Base-by-base conservation (phyloP, 2,329 filamentous ascomycete genomes). In the Xylaria sp. region DNA sequence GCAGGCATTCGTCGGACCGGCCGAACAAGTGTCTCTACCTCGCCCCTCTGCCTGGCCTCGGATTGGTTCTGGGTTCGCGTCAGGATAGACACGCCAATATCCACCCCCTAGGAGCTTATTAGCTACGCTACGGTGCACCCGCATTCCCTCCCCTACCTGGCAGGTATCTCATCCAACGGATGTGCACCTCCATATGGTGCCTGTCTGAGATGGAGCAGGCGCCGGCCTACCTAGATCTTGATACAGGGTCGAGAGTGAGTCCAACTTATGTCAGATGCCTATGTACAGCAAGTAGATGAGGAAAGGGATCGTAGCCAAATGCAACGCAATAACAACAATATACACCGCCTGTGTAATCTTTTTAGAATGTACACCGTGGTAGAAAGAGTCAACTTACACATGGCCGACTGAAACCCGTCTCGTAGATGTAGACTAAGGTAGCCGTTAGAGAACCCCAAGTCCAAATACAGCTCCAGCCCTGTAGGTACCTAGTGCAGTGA, bases 81-180 rank as follows among this genome's bases (percentile, higher is more conserved):
- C 47, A 28, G 46, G 31, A 50, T 3, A 15, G 42, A 43, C 33
- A 61, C 58, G 52, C 61, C 61, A 61, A 52, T 49, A 45, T 50
- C 47, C 33, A 56, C 49, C 9, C 46, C 52, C 52, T 45, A 45
- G 23, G 37, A 37, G 50, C 49, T 37, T 25, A 54, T 64, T 64
- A 61, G 62, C 50, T 57, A 42, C 57, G 42, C 58, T 55, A 61
- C 61, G 53, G 47, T 37, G 37, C 47, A 31, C 52, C 53, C 31
- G 58, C 52, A 51, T 57, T 33, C 19, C n/a, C n/a, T n/a, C n/a
- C n/a, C n/a, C n/a, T n/a, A n/a, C n/a, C n/a, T n/a, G n/a, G n/a
- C n/a, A n/a, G n/a, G n/a, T 37, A 31, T 21, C 37, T n/a, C 37
- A 53, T 43, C 55, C 31, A 50, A 46, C 47, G 51, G 49, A 37